Conservation (phyloP, 176 grass and related monocot genomes). For the Juncus inflexus region DNA sequence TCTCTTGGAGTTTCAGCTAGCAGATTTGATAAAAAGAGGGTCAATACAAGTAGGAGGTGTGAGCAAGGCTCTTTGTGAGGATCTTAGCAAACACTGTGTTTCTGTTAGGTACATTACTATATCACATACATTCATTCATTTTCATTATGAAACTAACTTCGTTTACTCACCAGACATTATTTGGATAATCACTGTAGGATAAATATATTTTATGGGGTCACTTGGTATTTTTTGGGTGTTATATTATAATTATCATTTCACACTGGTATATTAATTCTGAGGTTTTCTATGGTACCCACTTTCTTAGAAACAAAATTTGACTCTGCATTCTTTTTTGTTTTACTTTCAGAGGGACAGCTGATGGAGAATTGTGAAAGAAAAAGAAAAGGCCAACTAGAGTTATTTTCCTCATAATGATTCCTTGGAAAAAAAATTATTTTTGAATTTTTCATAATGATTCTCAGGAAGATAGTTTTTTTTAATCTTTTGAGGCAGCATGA, state of each 20-base stretch:
- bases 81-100: conserved; percentile 77
- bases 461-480: no score
- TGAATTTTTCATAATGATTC: no score
- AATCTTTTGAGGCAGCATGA: no score
- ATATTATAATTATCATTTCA: background rate
- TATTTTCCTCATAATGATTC: background rate
- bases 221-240: background rate
- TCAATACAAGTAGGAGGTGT: conserved; percentile 44
- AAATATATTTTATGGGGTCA: background rate
- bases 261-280: background rate
- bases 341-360: conserved; percentile 3
- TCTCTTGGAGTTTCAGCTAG: conserved; percentile 41
- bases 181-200: no score
- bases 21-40: conserved; percentile 76
- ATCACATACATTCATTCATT: conserved; percentile 11
- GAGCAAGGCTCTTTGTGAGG: conserved; percentile 61
- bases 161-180: no score
- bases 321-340: background rate
- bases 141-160: background rate
- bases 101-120: conserved; percentile 37
- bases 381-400: background rate
- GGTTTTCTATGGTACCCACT: background rate
- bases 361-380: conserved; percentile 27
- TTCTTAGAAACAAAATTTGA: background rate
- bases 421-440: background rate